Base-by-base conservation (phyloP, 1,284 basidiomycete genomes). In the Pyrrhoderma noxium region DNA sequence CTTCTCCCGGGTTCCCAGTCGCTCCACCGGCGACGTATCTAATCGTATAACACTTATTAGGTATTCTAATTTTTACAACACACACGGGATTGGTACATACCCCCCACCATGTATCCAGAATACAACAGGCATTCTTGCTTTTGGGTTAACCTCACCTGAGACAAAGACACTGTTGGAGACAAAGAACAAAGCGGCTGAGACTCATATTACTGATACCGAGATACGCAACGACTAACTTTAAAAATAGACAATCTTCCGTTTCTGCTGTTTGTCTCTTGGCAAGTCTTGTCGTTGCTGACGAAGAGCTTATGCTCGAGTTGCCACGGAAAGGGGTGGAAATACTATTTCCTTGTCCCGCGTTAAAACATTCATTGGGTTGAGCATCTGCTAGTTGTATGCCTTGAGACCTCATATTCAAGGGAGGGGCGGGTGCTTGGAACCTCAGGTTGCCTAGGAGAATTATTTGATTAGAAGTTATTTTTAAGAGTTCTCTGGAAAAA, bases 21-120 rank as follows among this genome's bases (percentile, higher is more conserved):
- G 61, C 62, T 18, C 31, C 48, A 7, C 18, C 27, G 2, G 18
- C n/a, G 8, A 38, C 52, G 38, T 50, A 52, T 23, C 41, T 46
- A 31, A 40, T n/a, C n/a, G n/a, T n/a, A n/a, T n/a, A n/a, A n/a
- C n/a, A n/a, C n/a, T n/a, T n/a, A n/a, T n/a, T n/a, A n/a, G n/a
- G 25, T 13, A 16, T 37, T 19, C 27, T 11, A 5, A 5, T 31
- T 31, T 5, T 5, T 31, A 11, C 11, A 5, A 31, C 27, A 31
- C 11, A 31, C 27, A 31, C 7, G 11, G 11, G 11, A 5, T 31
- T 31, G 11, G 27, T 31, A 42, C 54, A 49, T 48, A 64, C 63
- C 62, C 64, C 54, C 67, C 66, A 27, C 67, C 67, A 35, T 69
- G 68, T 22, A 69, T 67, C 61, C 58, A 69, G 13, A 69, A 58